A percentile compares a stretch with the other conserved stretches of the same genome.
phyloP scores from a whole-genome alignment of 2,329 filamentous ascomycete species.

The Alternaria alternata region DNA sequence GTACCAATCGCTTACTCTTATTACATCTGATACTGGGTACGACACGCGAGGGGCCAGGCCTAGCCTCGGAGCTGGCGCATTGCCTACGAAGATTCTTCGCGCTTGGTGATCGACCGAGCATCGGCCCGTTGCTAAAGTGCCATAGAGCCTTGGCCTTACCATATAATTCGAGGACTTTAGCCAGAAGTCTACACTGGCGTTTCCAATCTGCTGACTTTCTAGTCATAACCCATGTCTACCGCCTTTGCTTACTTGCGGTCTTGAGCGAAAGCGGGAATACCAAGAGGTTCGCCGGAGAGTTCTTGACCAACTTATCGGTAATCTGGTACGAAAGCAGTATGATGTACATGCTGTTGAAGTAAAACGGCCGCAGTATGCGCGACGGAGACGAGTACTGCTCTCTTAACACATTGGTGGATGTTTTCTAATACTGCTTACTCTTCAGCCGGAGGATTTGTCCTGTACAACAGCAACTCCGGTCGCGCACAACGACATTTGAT shows the following conservation, averaged over 20 bases:
- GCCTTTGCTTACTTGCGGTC: background rate
- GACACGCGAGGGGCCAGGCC: background rate
- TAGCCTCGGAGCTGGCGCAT: background rate
- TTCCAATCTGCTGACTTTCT: background rate
- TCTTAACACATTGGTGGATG: background rate
- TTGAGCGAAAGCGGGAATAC: background rate
- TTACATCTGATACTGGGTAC: background rate
- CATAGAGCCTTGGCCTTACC: background rate
- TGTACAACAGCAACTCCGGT: background rate
- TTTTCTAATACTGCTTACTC: background rate
- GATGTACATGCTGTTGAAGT: background rate
- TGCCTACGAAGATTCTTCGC: constrained; percentile 5
- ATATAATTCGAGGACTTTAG: background rate
- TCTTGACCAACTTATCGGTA: background rate
- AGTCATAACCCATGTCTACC: background rate
- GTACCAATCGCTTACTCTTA: background rate
- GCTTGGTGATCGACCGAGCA: background rate
- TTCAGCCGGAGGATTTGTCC: background rate
- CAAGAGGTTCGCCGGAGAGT: background rate
- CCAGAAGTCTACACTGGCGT: background rate
- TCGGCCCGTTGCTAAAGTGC: background rate
- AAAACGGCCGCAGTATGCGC: background rate
- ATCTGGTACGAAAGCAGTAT: background rate
- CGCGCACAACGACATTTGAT: background rate
- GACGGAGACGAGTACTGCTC: background rate